Conservation (phyloP, 345 rosid genomes). For the Passiflora organensis region DNA sequence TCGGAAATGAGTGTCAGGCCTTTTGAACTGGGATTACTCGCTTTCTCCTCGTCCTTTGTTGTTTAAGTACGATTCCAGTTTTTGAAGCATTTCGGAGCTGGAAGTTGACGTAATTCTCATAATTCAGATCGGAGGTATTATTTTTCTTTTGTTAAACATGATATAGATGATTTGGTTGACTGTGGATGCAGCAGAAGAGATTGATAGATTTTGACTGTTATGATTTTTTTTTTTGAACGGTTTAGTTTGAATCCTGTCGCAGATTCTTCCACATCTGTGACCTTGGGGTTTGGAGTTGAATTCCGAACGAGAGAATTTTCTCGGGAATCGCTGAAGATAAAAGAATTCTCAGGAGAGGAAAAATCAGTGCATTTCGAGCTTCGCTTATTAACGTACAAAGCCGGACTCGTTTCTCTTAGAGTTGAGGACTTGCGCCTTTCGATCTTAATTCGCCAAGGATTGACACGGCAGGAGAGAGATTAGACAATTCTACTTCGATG, state of each 20-base stretch:
- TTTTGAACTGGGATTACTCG: neutral
- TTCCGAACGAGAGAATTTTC: neutral
- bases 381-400: too few species aligned
- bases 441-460: constrained; percentile 28
- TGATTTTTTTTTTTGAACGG: neutral
- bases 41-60: neutral
- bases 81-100: constrained; percentile 9
- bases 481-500: neutral
- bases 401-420: neutral
- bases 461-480: neutral
- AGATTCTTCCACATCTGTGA: neutral
- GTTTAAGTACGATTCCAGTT: neutral
- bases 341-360: too few species aligned
- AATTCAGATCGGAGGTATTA: constrained; percentile 37
- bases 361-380: too few species aligned
- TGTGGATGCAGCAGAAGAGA: neutral
- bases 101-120: constrained; percentile 9
- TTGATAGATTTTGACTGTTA: neutral
- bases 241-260: neutral
- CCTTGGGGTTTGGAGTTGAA: neutral
- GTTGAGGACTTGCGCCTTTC: constrained; percentile 23
- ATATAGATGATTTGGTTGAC: neutral
- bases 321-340: too few species aligned
- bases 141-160: constrained; percentile 3
- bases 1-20: neutral